A percentile compares a stretch with the other conserved stretches of the same genome.
phyloP scores from a whole-genome alignment of 2,329 filamentous ascomycete species.

The Pseudogymnoascus sp. region DNA sequence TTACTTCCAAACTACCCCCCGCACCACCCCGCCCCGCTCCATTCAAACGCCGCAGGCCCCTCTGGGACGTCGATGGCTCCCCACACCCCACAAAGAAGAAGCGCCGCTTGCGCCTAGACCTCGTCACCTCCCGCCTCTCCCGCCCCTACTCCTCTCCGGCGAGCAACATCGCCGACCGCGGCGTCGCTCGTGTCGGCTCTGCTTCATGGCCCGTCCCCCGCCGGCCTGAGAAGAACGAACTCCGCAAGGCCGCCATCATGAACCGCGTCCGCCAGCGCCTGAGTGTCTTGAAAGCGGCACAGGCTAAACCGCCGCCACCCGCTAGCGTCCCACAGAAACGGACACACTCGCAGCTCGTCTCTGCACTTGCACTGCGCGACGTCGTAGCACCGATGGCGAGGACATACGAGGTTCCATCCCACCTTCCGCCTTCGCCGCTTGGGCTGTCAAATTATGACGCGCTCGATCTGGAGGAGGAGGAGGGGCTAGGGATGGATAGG shows the following conservation, averaged over 20 bases:
- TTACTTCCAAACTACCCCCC: constrained; percentile 28
- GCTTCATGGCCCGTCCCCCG: constrained; percentile 42
- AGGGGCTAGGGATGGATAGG: constrained; percentile 11
- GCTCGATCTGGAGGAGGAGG: constrained; percentile 31
- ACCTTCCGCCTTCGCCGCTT: constrained; percentile 29
- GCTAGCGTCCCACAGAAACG: not conserved
- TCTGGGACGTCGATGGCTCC: constrained; percentile 31
- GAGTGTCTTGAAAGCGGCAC: constrained; percentile 24
- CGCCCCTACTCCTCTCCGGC: constrained; percentile 63
- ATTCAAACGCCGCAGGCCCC: constrained; percentile 30
- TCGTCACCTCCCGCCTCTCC: constrained; percentile 66
- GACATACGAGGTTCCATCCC: constrained; percentile 21
- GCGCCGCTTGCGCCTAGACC: constrained; percentile 53
- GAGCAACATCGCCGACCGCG: constrained; percentile 62
- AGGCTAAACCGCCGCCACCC: not conserved
- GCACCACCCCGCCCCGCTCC: constrained; percentile 19
- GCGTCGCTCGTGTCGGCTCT: constrained; percentile 34
- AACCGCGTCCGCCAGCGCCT: constrained; percentile 52
- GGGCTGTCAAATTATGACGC: constrained; percentile 32
- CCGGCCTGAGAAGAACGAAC: constrained; percentile 42
- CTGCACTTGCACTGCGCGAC: constrained; percentile 23
- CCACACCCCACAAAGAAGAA: constrained; percentile 48
- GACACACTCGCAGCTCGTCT: constrained; percentile 20
- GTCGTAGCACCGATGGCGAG: constrained; percentile 25
- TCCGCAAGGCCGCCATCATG: constrained; percentile 60